Evolutionary conservation across 495 filamentous ascomycete genomes (phyloP), one percentile per base, ranked within the genome.

Genomic region (Aspergillus wentii): DNA sequence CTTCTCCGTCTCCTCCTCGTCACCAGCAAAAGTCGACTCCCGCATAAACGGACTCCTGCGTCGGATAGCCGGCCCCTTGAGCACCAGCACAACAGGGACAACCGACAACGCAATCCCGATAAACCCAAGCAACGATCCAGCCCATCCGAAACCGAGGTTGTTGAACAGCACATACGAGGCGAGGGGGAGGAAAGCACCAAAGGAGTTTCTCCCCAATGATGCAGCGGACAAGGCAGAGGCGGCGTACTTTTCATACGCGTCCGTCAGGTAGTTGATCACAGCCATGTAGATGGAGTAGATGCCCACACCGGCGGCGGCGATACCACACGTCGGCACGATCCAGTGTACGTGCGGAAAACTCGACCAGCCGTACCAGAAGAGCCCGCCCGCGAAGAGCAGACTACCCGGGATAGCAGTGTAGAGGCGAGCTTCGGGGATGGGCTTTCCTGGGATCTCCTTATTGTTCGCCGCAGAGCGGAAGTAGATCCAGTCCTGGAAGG

Each of bases 271-370:
- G 41, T 71, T 72, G 20, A 67, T 56, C 1, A 69, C 62, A 1
- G 64, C 66, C 67, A 71, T 65, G 43, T 69, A 71, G 46, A 71
- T 71, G 3, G 52, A 57, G 37, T 68, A 68, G 23, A 67, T 62
- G 0, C 66, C 66, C n/a, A 70, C 26, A 5, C 66, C 63, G 1
- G 57, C 38, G 8, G 37, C 44, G 0, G 44, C 52, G 9, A 68
- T 61, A 6, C 61, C 62, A 8, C 56, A 41, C 11, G 64, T 62
- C 2, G 64, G 64, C 10, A 66, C 64, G 28, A 66, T 68, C 64
- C 64, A 68, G 31, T 62, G 64, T 2, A 61, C 48, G 30, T 56
- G 25, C 0, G 56, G 49, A 10, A 44, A 26, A 31, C 52, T 57
- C 3, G 49, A 46, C 64, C 64, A 68, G 17, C 64, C 64, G 38